phyloP scores from a whole-genome alignment of 2,329 filamentous ascomycete species.

The Phaeosphaeriaceae sp. region DNA sequence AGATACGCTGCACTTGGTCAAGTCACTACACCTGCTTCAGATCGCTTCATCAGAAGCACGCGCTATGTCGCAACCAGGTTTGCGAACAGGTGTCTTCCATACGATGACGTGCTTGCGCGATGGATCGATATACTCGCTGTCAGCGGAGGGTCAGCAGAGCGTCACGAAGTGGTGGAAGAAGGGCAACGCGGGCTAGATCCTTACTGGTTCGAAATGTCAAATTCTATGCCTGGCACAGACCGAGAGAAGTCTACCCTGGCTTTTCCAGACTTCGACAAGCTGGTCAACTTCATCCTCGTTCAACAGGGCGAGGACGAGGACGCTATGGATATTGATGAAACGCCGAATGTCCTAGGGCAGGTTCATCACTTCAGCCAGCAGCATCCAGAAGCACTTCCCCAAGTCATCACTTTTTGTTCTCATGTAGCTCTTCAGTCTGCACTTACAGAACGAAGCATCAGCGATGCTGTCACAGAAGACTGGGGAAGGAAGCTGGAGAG shows the following conservation, averaged over 20 bases:
- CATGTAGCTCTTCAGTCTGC: slow-evolving; percentile 67
- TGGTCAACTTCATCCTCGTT: slow-evolving; percentile 56
- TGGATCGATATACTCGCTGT: slow-evolving; percentile 90
- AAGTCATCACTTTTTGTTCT: slow-evolving; percentile 74
- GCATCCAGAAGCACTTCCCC: slow-evolving; percentile 64
- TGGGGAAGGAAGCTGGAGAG: slow-evolving; percentile 85
- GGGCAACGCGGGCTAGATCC: slow-evolving; percentile 86
- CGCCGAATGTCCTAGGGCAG: slow-evolving; percentile 31
- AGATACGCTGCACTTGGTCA: slow-evolving; percentile 34
- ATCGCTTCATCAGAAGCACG: slow-evolving; percentile 64
- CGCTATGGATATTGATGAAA: slow-evolving; percentile 41
- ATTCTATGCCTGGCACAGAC: slow-evolving; percentile 45
- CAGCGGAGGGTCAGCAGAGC: slow-evolving; percentile 69
- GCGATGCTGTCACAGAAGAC: slow-evolving; percentile 71
- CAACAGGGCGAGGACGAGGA: slow-evolving; percentile 43
- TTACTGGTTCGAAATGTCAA: slow-evolving; percentile 72
- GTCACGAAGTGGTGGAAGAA: slow-evolving; percentile 87
- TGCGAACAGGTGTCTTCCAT: slow-evolving; percentile 86
- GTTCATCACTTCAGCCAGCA: slow-evolving; percentile 42
- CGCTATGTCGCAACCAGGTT: slow-evolving; percentile 86
- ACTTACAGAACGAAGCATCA: slow-evolving; percentile 53
- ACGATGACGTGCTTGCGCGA: slow-evolving; percentile 76
- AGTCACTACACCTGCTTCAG: slow-evolving; percentile 24
- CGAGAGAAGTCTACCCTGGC: slow-evolving; percentile 24
- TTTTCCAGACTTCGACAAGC: slow-evolving; percentile 54